These are phyloP conservation scores for Apiotrichum sp. DNA, from an alignment of 1,284 basidiomycete genomes.

Conservation along the genomic window DNA sequence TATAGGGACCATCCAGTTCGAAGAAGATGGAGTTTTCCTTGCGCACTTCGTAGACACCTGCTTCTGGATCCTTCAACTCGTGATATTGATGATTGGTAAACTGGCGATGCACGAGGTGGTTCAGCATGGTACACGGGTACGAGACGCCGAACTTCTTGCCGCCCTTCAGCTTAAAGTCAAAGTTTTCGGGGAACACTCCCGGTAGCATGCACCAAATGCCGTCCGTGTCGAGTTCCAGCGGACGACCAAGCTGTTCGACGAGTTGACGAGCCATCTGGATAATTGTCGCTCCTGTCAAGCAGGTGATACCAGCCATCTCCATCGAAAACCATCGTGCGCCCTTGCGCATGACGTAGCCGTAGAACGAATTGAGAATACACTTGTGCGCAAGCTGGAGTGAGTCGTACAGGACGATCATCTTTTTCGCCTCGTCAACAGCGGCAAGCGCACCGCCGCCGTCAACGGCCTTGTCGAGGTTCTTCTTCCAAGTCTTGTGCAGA, in stretches of 20 bases:
- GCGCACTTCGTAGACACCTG: slow-evolving; percentile 77
- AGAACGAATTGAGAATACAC: slow-evolving; percentile 99
- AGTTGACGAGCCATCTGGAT: slow-evolving; percentile 99
- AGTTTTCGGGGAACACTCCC: slow-evolving; percentile 95
- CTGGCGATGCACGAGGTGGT: slow-evolving; percentile 89
- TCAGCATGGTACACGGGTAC: slow-evolving; percentile 99
- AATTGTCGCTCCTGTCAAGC: slow-evolving; percentile 95
- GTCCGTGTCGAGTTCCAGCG: slow-evolving; percentile 96
- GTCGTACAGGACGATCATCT: slow-evolving; percentile 99
- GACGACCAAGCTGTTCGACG: slow-evolving; percentile 95
- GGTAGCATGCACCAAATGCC: slow-evolving; percentile 99
- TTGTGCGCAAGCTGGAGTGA: slow-evolving; percentile 99
- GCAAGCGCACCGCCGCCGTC: slow-evolving; percentile 65
- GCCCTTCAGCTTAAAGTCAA: slow-evolving; percentile 82
- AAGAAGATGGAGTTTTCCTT: slow-evolving; percentile 99
- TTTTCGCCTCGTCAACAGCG: slow-evolving; percentile 93
- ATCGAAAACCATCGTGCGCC: slow-evolving; percentile 99
- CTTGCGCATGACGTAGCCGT: slow-evolving; percentile 99
- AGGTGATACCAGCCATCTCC: slow-evolving; percentile 99
- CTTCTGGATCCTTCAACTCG: slow-evolving; percentile 70
- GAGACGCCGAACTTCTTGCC: slow-evolving; percentile 88
- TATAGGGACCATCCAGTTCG: slow-evolving; percentile 97
- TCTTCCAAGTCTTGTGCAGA: slow-evolving; percentile 98
- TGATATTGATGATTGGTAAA: slow-evolving; percentile 99
- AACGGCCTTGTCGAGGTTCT: slow-evolving; percentile 77